Conservation (phyloP, 1,139 yeast genomes). For the Taphrina deformans region DNA sequence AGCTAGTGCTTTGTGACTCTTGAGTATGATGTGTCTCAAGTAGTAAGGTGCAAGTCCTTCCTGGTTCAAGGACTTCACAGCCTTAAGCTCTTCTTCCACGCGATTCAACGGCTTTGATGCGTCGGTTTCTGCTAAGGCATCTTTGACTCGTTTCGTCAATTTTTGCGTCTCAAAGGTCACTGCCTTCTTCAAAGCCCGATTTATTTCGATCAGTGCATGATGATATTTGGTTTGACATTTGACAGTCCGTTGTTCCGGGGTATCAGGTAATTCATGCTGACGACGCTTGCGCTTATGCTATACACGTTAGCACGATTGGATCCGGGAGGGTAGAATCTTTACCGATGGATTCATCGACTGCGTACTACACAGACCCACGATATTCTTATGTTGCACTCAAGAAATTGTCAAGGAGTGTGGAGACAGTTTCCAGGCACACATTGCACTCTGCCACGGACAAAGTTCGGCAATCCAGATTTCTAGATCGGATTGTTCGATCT, state of each 20-base stretch:
- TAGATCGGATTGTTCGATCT: background rate
- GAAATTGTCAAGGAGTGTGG: background rate
- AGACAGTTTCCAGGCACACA: background rate
- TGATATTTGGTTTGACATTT: conserved; percentile 8
- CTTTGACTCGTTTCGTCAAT: conserved; percentile 41
- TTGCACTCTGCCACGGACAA: background rate
- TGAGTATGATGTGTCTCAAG: conserved; percentile 40
- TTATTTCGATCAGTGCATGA: conserved; percentile 42
- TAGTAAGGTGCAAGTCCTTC: conserved; percentile 41
- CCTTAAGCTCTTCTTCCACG: conserved; percentile 42
- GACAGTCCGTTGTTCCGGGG: conserved; percentile 2
- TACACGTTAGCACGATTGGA: background rate
- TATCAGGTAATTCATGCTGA: background rate
- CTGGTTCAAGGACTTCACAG: conserved; percentile 40
- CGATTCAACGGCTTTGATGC: conserved; percentile 35
- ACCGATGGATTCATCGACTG: background rate
- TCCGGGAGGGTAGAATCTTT: background rate
- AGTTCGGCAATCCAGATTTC: background rate
- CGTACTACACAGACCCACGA: too few relatives aligned
- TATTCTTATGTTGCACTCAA: too few relatives aligned
- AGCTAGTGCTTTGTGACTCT: conserved; percentile 38
- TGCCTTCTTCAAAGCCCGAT: conserved; percentile 45
- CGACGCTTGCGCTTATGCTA: conserved; percentile 18
- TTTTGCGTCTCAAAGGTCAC: conserved; percentile 37
- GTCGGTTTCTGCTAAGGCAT: conserved; percentile 38